phyloP scores from a whole-genome alignment of 2,329 filamentous ascomycete genomes.

The Allantophomopsis lycopodina region DNA sequence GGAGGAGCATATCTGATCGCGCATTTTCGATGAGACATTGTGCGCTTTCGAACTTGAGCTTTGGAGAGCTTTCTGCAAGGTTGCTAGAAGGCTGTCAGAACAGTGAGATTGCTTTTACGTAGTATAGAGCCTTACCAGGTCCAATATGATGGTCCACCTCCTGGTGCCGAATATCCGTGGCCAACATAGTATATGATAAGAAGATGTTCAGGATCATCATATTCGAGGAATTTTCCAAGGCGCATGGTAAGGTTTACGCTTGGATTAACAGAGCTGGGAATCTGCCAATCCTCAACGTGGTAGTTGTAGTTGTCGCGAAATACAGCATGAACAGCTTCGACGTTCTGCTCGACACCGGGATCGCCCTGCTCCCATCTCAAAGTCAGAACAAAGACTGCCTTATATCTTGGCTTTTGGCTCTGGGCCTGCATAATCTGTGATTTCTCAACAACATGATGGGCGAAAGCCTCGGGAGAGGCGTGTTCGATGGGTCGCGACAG shows the following conservation, averaged over 20 bases:
- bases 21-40: slow-evolving; percentile 48
- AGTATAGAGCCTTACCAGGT: slow-evolving; percentile 37
- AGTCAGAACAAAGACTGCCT: slow-evolving; percentile 43
- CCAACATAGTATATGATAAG: slow-evolving; percentile 53
- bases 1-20: slow-evolving; percentile 45
- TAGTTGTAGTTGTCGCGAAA: slow-evolving; percentile 47
- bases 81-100: slow-evolving; percentile 16
- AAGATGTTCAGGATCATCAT: slow-evolving; percentile 41
- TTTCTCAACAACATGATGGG: slow-evolving; percentile 53
- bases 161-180: slow-evolving; percentile 37
- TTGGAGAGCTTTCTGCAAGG: slow-evolving; percentile 40
- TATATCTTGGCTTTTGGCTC: slow-evolving; percentile 42
- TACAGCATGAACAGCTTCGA: slow-evolving; percentile 39
- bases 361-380: slow-evolving; percentile 53
- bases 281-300: slow-evolving; percentile 44
- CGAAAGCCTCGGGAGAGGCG: slow-evolving; percentile 50
- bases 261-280: slow-evolving; percentile 43
- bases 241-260: slow-evolving; percentile 47
- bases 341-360: slow-evolving; percentile 34
- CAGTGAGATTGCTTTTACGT: no score
- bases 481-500: slow-evolving; percentile 17
- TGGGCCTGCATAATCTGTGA: slow-evolving; percentile 54
- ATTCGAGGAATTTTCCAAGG: slow-evolving; percentile 45
- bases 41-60: slow-evolving; percentile 49
- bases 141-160: slow-evolving; percentile 51